Evolutionary conservation across 78 protist genomes (phyloP).

Genomic region (Thecamonas trahens): DNA sequence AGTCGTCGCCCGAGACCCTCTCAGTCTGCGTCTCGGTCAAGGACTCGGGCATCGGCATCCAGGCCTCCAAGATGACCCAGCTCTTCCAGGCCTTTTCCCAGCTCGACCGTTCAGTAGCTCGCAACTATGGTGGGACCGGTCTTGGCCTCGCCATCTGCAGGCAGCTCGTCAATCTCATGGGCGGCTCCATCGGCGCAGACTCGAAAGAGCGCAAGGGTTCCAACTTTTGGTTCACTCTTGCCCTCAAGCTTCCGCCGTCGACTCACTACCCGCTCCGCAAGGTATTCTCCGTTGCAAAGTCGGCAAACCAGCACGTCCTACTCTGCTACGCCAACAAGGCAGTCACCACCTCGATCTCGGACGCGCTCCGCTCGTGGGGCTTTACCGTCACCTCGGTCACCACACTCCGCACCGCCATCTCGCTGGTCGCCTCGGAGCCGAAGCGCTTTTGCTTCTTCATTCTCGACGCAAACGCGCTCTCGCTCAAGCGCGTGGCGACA

Average conservation of each 20-base stretch:
- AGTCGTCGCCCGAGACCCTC: neutral
- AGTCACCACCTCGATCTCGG: neutral
- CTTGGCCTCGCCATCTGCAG: constrained; percentile 29
- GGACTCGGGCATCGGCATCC: constrained; percentile 43
- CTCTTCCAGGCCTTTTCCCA: constrained; percentile 36
- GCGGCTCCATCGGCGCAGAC: constrained; percentile 37
- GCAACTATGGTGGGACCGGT: constrained; percentile 37
- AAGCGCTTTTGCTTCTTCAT: no score
- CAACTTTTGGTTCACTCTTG: constrained; percentile 23
- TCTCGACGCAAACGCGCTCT: no score
- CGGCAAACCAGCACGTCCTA: neutral
- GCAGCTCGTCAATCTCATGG: neutral
- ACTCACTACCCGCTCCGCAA: no score
- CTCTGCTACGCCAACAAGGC: neutral
- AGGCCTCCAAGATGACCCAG: constrained; percentile 8
- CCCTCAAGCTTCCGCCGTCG: no score
- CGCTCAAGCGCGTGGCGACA: no score
- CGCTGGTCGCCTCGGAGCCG: no score
- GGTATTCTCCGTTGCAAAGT: constrained; percentile 13
- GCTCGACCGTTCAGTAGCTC: constrained; percentile 18
- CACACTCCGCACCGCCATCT: neutral
- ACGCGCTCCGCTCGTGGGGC: neutral
- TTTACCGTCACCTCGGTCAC: neutral
- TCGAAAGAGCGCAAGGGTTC: constrained; percentile 23
- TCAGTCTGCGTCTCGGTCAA: constrained; percentile 10